Percentiles rank a stretch among this genome's conserved stretches.
These are phyloP conservation scores for Pyrenochaeta sp. DNA, from an alignment of 2,329 filamentous ascomycete species.

Conservation along the genomic window DNA sequence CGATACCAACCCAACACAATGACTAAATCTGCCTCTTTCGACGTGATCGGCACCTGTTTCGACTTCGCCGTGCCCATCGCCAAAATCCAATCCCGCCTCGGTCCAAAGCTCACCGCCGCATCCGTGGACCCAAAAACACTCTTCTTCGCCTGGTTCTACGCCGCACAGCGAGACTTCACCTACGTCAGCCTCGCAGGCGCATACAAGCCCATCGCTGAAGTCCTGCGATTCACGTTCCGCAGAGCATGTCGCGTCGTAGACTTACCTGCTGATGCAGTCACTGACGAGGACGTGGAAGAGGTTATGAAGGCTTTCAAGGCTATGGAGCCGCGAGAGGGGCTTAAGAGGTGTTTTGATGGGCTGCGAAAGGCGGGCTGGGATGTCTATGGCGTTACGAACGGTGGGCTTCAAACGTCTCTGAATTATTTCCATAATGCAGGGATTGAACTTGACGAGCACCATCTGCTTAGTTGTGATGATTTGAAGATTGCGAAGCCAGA, in stretches of 20 bases:
- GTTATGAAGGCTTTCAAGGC: slow-evolving; percentile 34
- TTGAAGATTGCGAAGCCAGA: slow-evolving; percentile 33
- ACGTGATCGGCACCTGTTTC: slow-evolving; percentile 39
- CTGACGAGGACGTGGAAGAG: slow-evolving; percentile 24
- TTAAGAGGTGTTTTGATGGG: slow-evolving; percentile 34
- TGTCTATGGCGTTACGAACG: slow-evolving; percentile 37
- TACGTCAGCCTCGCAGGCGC: slow-evolving; percentile 26
- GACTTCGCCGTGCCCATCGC: slow-evolving; percentile 27
- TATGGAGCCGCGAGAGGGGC: slow-evolving; percentile 27
- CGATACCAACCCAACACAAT: slow-evolving; percentile 6
- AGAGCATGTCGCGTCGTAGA: slow-evolving; percentile 31
- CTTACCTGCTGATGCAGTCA: slow-evolving; percentile 23
- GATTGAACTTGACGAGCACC: slow-evolving; percentile 26
- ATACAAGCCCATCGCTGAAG: slow-evolving; percentile 33
- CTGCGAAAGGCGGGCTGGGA: slow-evolving; percentile 28
- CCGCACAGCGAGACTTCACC: slow-evolving; percentile 38
- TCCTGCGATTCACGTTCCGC: slow-evolving; percentile 28
- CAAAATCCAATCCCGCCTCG: slow-evolving; percentile 26
- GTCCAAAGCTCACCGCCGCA: slow-evolving; percentile 19
- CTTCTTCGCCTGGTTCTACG: slow-evolving; percentile 41
- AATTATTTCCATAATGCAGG: slow-evolving; percentile 25
- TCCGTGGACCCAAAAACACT: slow-evolving; percentile 30
- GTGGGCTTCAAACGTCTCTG: slow-evolving; percentile 23
- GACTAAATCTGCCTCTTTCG: slow-evolving; percentile 34
- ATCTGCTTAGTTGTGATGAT: slow-evolving; percentile 33